Evolutionary conservation across 75 land plant genomes (phyloP), one percentile per base, ranked within the genome.

Genomic region (Pinus albicaulis): DNA sequence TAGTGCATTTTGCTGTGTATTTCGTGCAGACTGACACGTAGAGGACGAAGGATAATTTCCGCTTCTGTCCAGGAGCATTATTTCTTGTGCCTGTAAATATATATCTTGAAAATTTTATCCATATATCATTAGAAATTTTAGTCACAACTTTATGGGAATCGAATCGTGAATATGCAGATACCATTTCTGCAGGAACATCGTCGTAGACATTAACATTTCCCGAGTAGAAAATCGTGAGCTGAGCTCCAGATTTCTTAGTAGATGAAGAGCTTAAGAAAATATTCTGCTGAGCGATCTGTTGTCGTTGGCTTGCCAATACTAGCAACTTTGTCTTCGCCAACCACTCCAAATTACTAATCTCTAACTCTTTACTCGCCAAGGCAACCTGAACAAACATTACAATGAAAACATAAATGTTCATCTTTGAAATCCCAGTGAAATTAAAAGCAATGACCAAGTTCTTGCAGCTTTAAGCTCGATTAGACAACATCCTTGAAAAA

Each of bases 181-280:
- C 20, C 60, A 3, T 59, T 7, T 85, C 90, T 34, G 75, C 20
- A 55, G 88, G 65, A 4, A 88, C 81, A 7, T 80, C 81, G 28
- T 88, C 82, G 73, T 76, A 88, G 59, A 88, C 90, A 64, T 75
- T 88, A 15, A 88, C 82, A 68, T 44, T 74, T 69, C 90, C 90
- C 13, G 75, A 79, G 76, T 88, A 88, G 14, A 88, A 82, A 62
- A 88, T 82, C 19, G 90, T 88, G 66, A 88, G 72, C 75, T 88
- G 90, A 12, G 77, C 56, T 1, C 73, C 25, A 17, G 7, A 22
- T 20, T 59, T 0, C 48, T 73, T 60, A 20, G 48, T 0, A 23
- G 34, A 7, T 1, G 28, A 22, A n/a, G 55, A 8, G 55, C 14
- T 24, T 12, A 24, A 25, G 16, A 55, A 4, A 14, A 25, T 31